Evolutionary conservation across 306 rosid genomes (phyloP), one percentile per base, ranked within the genome.

Genomic region (Inga leiocalycina): DNA sequence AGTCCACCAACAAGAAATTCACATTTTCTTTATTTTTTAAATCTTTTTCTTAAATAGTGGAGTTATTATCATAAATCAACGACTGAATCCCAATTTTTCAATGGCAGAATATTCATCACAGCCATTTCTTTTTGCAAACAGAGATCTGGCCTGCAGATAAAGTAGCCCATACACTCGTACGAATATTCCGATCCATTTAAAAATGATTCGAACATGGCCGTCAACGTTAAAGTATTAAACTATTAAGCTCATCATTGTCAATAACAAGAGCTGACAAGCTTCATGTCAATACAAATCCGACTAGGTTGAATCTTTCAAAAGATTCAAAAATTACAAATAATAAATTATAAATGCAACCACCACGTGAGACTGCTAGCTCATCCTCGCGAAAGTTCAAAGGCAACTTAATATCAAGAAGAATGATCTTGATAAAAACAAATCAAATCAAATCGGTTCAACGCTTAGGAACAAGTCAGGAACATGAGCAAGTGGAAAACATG

Each of bases 381-480:
- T 66, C 71, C n/a, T 69, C 32, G 27, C 9, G 4, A 64, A 27
- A 30, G 70, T 30, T 27, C 39, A 19, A 19, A 69, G 19, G 49
- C 46, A 41, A 41, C 51, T 39, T 41, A 43, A 11, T 6, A 44
- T 11, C 35, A 71, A 44, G 24, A 62, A 27, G 5, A 62, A 24
- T 2, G 17, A 62, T 62, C 17, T 3, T 10, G 80, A 56, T 24
- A n/a, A 71, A 68, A 68, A 41, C 35, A 64, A 43, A 30, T 27
- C 30, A 65, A 74, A 80, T 65, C 52, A 82, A 82, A 77, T 59
- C 66, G 62, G 44, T 68, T 78, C 75, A 74, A 74, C 77, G 51
- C 74, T 51, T 11, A 3, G 7, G 51, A 44, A n/a, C 30, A 19
- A 8, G 4, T 71, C 20, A 34, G 34, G 24, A 43, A 59, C 35